A percentile compares a stretch with the other conserved stretches of the same genome.
These are phyloP conservation scores for Zymoseptoria crescenta DNA, from an alignment of 2,329 filamentous ascomycete species.

Conservation along the genomic window DNA sequence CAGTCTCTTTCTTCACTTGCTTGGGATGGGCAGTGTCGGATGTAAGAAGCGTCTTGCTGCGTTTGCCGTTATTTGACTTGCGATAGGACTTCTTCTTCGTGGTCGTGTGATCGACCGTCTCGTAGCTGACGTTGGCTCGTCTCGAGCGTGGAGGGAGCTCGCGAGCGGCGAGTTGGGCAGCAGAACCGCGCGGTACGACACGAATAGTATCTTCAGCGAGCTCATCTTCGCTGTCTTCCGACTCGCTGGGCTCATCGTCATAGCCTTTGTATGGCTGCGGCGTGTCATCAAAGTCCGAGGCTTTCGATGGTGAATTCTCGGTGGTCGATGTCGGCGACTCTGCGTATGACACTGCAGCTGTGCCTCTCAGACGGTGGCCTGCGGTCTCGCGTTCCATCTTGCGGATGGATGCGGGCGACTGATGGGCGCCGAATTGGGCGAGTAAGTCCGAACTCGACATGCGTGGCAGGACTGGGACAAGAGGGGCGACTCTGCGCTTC, in stretches of 20 bases:
- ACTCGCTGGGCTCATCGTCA: background rate
- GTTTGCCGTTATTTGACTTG: slow-evolving; percentile 5
- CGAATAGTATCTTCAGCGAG: slow-evolving; percentile 16
- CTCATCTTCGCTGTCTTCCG: slow-evolving; percentile 19
- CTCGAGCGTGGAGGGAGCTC: slow-evolving; percentile 23
- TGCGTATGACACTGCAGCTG: slow-evolving; percentile 14
- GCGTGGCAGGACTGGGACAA: slow-evolving; percentile 11
- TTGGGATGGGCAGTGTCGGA: slow-evolving; percentile 8
- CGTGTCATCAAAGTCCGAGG: slow-evolving; percentile 9
- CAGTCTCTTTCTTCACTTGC: slow-evolving; percentile 24
- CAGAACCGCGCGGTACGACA: slow-evolving; percentile 10
- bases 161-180: background rate
- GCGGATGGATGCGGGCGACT: slow-evolving; percentile 19
- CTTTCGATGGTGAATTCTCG: slow-evolving; percentile 6
- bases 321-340: slow-evolving; percentile 15
- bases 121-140: slow-evolving; percentile 19
- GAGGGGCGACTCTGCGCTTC: slow-evolving; percentile 14
- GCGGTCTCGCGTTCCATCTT: slow-evolving; percentile 17
- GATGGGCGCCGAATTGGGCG: slow-evolving; percentile 22
- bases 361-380: slow-evolving; percentile 9
- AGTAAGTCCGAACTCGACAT: slow-evolving; percentile 18
- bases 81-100: slow-evolving; percentile 6
- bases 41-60: slow-evolving; percentile 3
- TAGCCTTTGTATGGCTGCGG: slow-evolving; percentile 6
- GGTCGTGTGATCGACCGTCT: slow-evolving; percentile 3